Conservation (phyloP, 306 rosid species). For the Quercus cerris region DNA sequence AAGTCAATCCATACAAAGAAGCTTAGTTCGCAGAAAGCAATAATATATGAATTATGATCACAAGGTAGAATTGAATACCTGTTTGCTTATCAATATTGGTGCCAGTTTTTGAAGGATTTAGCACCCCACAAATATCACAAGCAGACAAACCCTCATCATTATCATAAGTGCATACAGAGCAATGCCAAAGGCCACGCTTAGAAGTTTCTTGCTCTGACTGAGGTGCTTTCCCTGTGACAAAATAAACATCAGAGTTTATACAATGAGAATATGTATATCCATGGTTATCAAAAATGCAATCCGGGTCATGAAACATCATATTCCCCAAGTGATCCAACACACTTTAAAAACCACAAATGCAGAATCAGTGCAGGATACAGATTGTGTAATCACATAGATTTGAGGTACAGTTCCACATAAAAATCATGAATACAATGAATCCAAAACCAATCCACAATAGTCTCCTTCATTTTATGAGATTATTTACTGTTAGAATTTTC, state of each 20-base stretch:
- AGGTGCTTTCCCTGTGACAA: constrained; percentile 41
- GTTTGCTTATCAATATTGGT: constrained; percentile 32
- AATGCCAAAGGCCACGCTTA: constrained; percentile 55
- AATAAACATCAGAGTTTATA: constrained; percentile 16
- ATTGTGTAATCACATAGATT: no score
- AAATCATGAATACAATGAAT: background rate
- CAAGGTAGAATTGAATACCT: constrained; percentile 52
- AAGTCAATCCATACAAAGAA: background rate
- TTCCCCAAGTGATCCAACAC: no score
- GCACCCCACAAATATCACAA: constrained; percentile 92
- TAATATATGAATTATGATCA: background rate
- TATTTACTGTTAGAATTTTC: no score
- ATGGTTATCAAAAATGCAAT: no score
- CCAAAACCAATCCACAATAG: background rate
- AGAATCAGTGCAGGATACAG: no score
- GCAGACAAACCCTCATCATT: constrained; percentile 66
- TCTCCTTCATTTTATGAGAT: background rate
- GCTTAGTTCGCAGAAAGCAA: background rate
- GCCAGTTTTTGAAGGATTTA: constrained; percentile 36
- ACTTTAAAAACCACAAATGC: no score
- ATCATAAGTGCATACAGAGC: constrained; percentile 85
- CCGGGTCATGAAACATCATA: no score
- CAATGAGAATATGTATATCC: background rate
- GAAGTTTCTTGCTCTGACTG: constrained; percentile 42
- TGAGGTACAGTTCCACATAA: background rate